phyloP scores from a whole-genome alignment of 352 stramenopile species.

The Globisporangium canariense region DNA sequence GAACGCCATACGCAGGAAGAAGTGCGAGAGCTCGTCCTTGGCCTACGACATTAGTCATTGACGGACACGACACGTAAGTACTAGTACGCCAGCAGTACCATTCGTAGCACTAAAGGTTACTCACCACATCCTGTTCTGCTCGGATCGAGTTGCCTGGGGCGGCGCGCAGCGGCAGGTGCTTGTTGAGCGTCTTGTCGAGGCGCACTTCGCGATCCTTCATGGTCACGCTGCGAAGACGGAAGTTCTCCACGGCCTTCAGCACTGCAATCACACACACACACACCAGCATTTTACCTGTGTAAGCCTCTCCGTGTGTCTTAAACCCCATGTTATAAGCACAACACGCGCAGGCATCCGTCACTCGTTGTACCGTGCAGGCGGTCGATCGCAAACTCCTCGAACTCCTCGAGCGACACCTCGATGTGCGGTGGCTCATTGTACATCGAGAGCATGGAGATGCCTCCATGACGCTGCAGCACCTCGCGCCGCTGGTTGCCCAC shows the following conservation, averaged over 20 bases:
- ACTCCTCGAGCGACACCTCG: constrained; percentile 97
- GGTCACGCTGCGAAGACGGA: constrained; percentile 68
- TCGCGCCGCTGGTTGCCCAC: constrained; percentile 71
- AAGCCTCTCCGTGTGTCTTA: not conserved
- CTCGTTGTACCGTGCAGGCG: constrained; percentile 77
- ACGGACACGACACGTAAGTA: no score
- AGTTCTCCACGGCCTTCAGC: constrained; percentile 87
- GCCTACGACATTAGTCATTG: constrained; percentile 18
- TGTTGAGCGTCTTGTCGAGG: constrained; percentile 87
- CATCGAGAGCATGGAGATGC: constrained; percentile 83
- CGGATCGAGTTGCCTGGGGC: constrained; percentile 37
- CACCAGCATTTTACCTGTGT: not conserved
- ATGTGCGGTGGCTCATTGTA: constrained; percentile 93
- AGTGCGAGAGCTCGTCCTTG: constrained; percentile 96
- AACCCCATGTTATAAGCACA: no score
- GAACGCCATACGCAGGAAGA: constrained; percentile 97
- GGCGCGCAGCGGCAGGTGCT: constrained; percentile 70
- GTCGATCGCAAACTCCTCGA: constrained; percentile 97
- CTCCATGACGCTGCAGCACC: constrained; percentile 36
- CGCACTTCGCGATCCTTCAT: constrained; percentile 66
- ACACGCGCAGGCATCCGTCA: no score
- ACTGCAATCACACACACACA: constrained; percentile 16
- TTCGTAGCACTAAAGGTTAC: not conserved
- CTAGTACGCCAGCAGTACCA: no score
- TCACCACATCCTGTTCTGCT: constrained; percentile 54